These are phyloP conservation scores for Kwoniella europaea DNA, from an alignment of 768 basidiomycete genomes.

Conservation along the genomic window DNA sequence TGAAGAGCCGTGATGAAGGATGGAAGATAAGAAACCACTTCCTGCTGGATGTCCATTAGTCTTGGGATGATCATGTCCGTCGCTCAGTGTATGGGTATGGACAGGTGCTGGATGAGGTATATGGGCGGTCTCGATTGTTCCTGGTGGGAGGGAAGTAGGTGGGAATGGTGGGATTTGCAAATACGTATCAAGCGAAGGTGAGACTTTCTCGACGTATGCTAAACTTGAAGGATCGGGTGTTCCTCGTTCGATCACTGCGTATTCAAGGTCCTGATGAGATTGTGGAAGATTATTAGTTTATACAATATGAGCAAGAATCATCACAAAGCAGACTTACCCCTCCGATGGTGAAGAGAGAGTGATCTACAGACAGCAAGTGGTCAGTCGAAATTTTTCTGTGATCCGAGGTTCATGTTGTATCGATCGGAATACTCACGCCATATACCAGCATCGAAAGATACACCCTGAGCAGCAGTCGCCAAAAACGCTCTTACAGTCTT, in stretches of 20 bases:
- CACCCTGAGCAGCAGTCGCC: constrained; percentile 78
- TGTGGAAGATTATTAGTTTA: neutral
- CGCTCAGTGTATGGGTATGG: neutral
- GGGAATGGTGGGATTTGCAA: constrained; percentile 28
- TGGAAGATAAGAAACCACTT: constrained; percentile 2
- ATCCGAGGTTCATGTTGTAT: neutral
- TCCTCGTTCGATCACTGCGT: constrained; percentile 46
- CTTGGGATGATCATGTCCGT: neutral
- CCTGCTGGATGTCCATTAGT: neutral
- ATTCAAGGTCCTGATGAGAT: constrained; percentile 30
- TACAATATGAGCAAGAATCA: neutral
- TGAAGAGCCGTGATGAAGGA: neutral
- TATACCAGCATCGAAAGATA: constrained; percentile 78
- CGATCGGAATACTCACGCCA: constrained; percentile 75
- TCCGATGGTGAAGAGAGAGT: constrained; percentile 45
- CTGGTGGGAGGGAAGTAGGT: neutral
- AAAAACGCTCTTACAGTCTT: constrained; percentile 77
- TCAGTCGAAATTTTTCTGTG: neutral
- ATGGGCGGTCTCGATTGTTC: neutral
- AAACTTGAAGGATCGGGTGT: constrained; percentile 5
- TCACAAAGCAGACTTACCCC: constrained; percentile 28
- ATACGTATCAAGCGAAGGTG: constrained; percentile 12
- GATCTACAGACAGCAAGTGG: constrained; percentile 26
- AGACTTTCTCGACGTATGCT: constrained; percentile 22
- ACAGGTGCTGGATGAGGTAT: neutral